Evolutionary conservation across 1,284 basidiomycete species (phyloP).

Genomic region (Naganishia sp.): DNA sequence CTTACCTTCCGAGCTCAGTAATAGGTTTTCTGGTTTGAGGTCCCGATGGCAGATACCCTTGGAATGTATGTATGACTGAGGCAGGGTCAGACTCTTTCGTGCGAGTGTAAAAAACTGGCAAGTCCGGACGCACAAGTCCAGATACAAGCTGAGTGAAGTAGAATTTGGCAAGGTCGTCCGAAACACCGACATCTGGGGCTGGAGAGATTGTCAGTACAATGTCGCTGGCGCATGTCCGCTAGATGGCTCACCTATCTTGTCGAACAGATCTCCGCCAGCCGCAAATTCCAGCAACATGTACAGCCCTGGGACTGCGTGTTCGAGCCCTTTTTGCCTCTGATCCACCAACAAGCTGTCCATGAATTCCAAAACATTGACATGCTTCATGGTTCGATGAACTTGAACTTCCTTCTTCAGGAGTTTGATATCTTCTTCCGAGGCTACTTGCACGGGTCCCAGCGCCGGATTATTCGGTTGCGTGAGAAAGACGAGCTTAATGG

Average conservation of each 20-base stretch:
- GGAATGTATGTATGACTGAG: conserved; percentile 75
- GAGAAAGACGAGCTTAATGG: conserved; percentile 23
- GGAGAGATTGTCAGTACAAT: background rate
- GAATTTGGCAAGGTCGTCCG: conserved; percentile 83
- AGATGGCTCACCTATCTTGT: conserved; percentile 81
- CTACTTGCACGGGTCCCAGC: conserved; percentile 49
- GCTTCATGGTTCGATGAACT: conserved; percentile 80
- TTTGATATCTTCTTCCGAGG: conserved; percentile 59
- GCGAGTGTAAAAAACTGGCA: conserved; percentile 52
- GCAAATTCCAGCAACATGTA: conserved; percentile 94
- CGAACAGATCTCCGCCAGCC: conserved; percentile 91
- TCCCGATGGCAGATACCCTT: conserved; percentile 95
- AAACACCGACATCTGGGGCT: conserved; percentile 85
- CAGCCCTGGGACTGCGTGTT: conserved; percentile 65
- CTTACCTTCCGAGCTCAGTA: conserved; percentile 73
- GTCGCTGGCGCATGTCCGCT: background rate
- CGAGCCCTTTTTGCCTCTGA: conserved; percentile 58
- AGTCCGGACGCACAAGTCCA: conserved; percentile 60
- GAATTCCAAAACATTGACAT: conserved; percentile 81
- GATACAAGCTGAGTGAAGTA: conserved; percentile 88
- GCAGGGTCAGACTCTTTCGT: conserved; percentile 5
- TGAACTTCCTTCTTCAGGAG: conserved; percentile 91
- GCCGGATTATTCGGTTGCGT: conserved; percentile 14
- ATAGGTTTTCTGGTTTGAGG: conserved; percentile 92
- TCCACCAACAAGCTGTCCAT: conserved; percentile 75